Base-by-base conservation (phyloP, 306 rosid species). In the Begonia loranthoides region DNA sequence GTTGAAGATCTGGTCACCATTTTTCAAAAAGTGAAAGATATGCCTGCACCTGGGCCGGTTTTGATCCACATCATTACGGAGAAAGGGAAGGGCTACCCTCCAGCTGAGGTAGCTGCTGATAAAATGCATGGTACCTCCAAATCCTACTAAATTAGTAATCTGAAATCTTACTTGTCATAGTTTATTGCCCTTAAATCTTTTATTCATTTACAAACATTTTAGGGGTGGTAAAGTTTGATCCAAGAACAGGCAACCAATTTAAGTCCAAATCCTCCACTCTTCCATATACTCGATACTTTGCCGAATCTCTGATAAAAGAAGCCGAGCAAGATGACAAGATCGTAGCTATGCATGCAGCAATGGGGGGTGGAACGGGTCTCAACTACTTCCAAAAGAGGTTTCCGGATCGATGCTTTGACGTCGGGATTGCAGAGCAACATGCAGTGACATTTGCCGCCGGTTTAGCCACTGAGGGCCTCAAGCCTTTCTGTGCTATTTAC, bases 361-460 rank as follows among this genome's bases (percentile, higher is more conserved):
- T 89, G 97, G 97, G 94, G 19, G 86, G 90, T 24, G 97, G 94
- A 5, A 89, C 97, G 6, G 97, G 95, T 60, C 81, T 89, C 49
- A 79, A 84, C 57, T 82, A 84, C 65, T 89, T 89, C 76, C 94
- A 77, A 58, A 89, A 89, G 60, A 77, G 9, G 62, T 89, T 82
- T 44, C 97, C 97, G 1, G 74, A 84, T 0, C 94, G 95, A 16
- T 84, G 95, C 73, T 84, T 88, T 14, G 96, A 88, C 24, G 95
- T 81, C 24, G 96, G 95, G 64, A 88, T 88, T 24, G 94, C 95
- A 6, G 97, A 89, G 76, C 97, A 84, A 52, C 97, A 89, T 33
- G 95, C 94, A 9, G 90, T 89, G 14, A 84, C 97, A 12, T 89
- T 89, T 74, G 95, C 97, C 10, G 97, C 97, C 22, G 97, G 97